These are phyloP conservation scores for Thielaviopsis musarum DNA, from an alignment of 2,329 filamentous ascomycete species.

Conservation along the genomic window DNA sequence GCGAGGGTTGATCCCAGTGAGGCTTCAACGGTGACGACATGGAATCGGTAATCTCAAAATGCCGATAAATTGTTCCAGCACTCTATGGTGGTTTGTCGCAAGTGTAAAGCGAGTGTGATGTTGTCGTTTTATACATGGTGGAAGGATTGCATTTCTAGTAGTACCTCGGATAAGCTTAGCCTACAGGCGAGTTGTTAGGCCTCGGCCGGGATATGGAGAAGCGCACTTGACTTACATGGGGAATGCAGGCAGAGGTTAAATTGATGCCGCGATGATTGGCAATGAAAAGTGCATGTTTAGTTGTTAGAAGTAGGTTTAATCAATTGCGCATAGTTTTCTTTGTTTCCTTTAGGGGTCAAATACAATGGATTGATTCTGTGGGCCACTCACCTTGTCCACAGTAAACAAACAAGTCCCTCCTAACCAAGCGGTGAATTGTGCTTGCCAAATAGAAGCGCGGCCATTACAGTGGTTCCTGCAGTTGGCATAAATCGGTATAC, in stretches of 20 bases:
- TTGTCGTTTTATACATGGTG: neutral
- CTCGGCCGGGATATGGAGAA: neutral
- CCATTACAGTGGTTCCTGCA: too few relatives aligned
- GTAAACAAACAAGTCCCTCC: too few relatives aligned
- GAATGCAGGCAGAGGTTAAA: neutral
- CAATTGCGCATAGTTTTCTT: too few relatives aligned
- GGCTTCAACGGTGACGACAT: slow-evolving; percentile 40
- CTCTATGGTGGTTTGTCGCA: neutral
- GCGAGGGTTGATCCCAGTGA: slow-evolving; percentile 43
- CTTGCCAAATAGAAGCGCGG: too few relatives aligned
- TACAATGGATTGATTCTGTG: neutral
- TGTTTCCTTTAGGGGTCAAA: too few relatives aligned
- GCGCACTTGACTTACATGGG: neutral
- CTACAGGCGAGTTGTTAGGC: neutral
- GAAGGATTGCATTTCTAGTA: neutral
- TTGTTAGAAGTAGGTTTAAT: neutral
- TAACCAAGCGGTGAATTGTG: too few relatives aligned
- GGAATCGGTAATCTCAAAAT: slow-evolving; percentile 4
- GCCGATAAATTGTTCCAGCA: neutral
- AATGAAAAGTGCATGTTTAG: neutral
- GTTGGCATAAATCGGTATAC: too few relatives aligned
- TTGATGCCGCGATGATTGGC: neutral
- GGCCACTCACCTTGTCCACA: too few relatives aligned
- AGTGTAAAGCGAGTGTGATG: neutral
- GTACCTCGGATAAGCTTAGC: neutral